Percentiles rank a stretch among this genome's conserved stretches.
These are phyloP conservation scores for Zymoseptoria tritici DNA, from an alignment of 2,329 filamentous ascomycete species.

Conservation along the genomic window DNA sequence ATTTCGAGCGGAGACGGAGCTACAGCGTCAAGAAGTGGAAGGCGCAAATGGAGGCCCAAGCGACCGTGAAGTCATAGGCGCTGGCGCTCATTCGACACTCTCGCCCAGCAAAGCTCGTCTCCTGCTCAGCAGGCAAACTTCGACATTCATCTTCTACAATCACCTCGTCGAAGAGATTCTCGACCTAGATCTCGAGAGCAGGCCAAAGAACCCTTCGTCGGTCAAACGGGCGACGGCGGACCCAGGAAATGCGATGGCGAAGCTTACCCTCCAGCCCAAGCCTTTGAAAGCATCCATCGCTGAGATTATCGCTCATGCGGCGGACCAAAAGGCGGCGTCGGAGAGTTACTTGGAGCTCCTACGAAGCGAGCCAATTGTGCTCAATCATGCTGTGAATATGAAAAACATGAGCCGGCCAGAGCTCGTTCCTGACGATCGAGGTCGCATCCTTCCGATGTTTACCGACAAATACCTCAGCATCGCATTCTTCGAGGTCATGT, in stretches of 20 bases:
- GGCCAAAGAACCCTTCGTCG: background rate
- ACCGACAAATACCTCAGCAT: slow-evolving; percentile 7
- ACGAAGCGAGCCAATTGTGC: slow-evolving; percentile 8
- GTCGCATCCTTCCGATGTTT: slow-evolving; percentile 6
- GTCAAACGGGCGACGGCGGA: background rate
- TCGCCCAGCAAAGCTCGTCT: too few relatives aligned
- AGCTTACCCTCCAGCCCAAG: slow-evolving; percentile 4
- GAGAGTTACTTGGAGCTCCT: slow-evolving; percentile 9
- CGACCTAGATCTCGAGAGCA: slow-evolving; percentile 2
- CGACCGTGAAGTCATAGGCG: slow-evolving; percentile 5
- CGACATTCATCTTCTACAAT: slow-evolving; percentile 3
- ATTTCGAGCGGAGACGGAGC: slow-evolving; percentile 6
- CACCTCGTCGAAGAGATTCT: slow-evolving; percentile 11
- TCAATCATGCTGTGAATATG: slow-evolving; percentile 10
- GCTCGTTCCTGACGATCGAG: slow-evolving; percentile 8
- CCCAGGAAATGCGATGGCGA: slow-evolving; percentile 3
- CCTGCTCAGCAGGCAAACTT: too few relatives aligned
- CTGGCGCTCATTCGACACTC: too few relatives aligned
- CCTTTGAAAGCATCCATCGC: slow-evolving; percentile 5
- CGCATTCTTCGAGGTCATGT: slow-evolving; percentile 11
- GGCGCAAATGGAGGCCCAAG: slow-evolving; percentile 4
- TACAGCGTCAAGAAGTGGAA: slow-evolving; percentile 7
- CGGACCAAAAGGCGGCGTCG: slow-evolving; percentile 5
- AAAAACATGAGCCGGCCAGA: slow-evolving; percentile 4
- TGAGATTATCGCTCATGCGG: slow-evolving; percentile 6